Percentiles rank a stretch among this genome's conserved stretches.
These are phyloP conservation scores for Thalassiosira profunda DNA, from an alignment of 108 stramenopile species.

Conservation along the genomic window DNA sequence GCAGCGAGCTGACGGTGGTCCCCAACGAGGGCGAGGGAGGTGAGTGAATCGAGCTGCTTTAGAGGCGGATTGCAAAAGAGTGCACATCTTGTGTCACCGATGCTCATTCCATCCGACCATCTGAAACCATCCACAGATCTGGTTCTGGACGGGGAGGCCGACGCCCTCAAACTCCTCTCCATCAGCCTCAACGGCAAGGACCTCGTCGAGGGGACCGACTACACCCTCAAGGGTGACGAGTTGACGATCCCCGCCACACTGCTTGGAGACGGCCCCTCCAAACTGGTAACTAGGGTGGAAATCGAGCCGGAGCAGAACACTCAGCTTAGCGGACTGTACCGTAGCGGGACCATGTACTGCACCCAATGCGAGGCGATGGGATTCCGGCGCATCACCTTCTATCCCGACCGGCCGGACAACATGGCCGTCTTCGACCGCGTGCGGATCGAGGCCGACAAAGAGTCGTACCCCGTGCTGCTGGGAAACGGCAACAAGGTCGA, in stretches of 20 bases:
- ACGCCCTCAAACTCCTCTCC: slow-evolving; percentile 49
- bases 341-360: slow-evolving; percentile 88
- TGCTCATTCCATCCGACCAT: too few relatives aligned
- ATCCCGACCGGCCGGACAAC: slow-evolving; percentile 96
- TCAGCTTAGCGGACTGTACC: slow-evolving; percentile 93
- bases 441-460: slow-evolving; percentile 82
- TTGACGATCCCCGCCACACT: slow-evolving; percentile 38
- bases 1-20: slow-evolving; percentile 8
- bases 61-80: too few relatives aligned
- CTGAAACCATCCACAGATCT: too few relatives aligned
- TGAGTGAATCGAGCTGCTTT: too few relatives aligned
- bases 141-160: slow-evolving; percentile 89
- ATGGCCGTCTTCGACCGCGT: slow-evolving; percentile 90
- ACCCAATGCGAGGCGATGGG: slow-evolving; percentile 95
- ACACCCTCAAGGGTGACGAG: slow-evolving; percentile 52
- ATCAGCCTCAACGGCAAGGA: slow-evolving; percentile 58
- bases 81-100: too few relatives aligned
- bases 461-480: slow-evolving; percentile 86
- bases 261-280: slow-evolving; percentile 14
- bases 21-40: neutral
- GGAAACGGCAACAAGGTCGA: slow-evolving; percentile 94
- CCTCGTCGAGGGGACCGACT: slow-evolving; percentile 58
- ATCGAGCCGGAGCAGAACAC: slow-evolving; percentile 93
- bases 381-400: slow-evolving; percentile 90
- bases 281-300: slow-evolving; percentile 67